These are phyloP conservation scores for Phytophthora melonis DNA, from an alignment of 352 stramenopile species.

Conservation along the genomic window DNA sequence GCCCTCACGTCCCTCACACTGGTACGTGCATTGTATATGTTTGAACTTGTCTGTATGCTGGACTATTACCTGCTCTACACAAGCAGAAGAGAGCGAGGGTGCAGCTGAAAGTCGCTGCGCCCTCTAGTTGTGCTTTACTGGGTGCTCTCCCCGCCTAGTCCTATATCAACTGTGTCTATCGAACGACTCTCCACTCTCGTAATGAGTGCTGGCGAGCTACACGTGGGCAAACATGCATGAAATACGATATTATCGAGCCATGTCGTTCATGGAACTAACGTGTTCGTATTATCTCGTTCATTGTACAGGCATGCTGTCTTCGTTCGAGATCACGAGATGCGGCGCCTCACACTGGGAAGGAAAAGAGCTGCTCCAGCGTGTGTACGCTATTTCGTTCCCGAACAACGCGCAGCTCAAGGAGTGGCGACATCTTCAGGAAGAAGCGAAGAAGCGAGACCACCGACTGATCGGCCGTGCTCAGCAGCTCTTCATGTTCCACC, in stretches of 20 bases:
- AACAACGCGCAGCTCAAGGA: slow-evolving; percentile 89
- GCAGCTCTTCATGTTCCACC: slow-evolving; percentile 97
- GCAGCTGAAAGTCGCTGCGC: slow-evolving; percentile 48
- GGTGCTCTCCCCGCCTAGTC: slow-evolving; percentile 41
- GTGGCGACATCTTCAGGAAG: slow-evolving; percentile 92
- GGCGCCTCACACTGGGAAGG: slow-evolving; percentile 94
- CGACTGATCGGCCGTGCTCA: slow-evolving; percentile 94
- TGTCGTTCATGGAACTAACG: slow-evolving; percentile 10
- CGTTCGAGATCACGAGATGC: slow-evolving; percentile 96
- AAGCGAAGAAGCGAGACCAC: slow-evolving; percentile 97
- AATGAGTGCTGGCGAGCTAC: slow-evolving; percentile 84
- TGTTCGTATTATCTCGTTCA: slow-evolving; percentile 10
- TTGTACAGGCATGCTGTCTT: slow-evolving; percentile 82
- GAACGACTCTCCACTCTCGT: slow-evolving; percentile 82
- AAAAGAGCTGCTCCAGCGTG: slow-evolving; percentile 94
- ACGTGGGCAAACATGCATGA: slow-evolving; percentile 74
- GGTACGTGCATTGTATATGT: slow-evolving; percentile 55
- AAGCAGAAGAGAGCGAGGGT: slow-evolving; percentile 92
- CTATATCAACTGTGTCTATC: slow-evolving; percentile 58
- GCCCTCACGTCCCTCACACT: slow-evolving; percentile 96
- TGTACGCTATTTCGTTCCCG: slow-evolving; percentile 98
- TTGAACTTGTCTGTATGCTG: slow-evolving; percentile 24
- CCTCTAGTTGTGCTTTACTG: slow-evolving; percentile 15
- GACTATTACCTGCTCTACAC: slow-evolving; percentile 60
- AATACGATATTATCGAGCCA: not conserved